Base-by-base conservation (phyloP, 2,329 filamentous ascomycete species). In the Neurospora sp. region DNA sequence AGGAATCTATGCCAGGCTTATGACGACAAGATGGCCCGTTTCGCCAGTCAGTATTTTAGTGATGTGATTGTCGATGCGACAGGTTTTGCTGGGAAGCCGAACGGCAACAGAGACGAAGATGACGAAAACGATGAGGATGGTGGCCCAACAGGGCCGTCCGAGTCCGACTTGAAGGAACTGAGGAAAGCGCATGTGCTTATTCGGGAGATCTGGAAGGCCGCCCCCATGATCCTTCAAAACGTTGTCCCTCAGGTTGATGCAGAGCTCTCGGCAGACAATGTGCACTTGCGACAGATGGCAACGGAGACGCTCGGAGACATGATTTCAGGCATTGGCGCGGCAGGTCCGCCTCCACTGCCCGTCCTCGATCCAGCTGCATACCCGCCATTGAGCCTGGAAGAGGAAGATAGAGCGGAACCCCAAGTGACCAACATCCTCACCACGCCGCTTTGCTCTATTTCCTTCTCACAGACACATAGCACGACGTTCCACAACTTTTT, bases 301-400 rank as follows among this genome's bases (percentile, higher is more conserved):
- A 97, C 95, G 0, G 93, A 98, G 79, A 97, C 96, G 0, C 88
- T 99, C 46, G 96, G 96, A 68, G 95, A 98, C 77, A 94, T 99
- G 84, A 91, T 96, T 36, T 91, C 95, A 52, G 95, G 95, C 6
- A 96, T 98, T 78, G 95, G 95, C 67, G 92, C 95, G 71, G 93
- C 94, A 72, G 95, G 95, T 0, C 92, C 92, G 69, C 93, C 94
- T 17, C 87, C 91, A 15, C 82, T 88, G 6, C 87, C 91, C 10
- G 80, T 83, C 1, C 85, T 97, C 77, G 93, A 97, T 76, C 92
- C 95, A 12, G 87, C 91, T 28, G 90, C 91, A 38, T 97, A 96
- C 76, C 95, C 95, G n/a, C 90, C 91, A 4, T 83, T 91, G 66
- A 90, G 86, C 71, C 79, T 92, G 41, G 81, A 85, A 28, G 87